Base-by-base conservation (phyloP, 768 basidiomycete species). In the Crassisporium funariophilum region DNA sequence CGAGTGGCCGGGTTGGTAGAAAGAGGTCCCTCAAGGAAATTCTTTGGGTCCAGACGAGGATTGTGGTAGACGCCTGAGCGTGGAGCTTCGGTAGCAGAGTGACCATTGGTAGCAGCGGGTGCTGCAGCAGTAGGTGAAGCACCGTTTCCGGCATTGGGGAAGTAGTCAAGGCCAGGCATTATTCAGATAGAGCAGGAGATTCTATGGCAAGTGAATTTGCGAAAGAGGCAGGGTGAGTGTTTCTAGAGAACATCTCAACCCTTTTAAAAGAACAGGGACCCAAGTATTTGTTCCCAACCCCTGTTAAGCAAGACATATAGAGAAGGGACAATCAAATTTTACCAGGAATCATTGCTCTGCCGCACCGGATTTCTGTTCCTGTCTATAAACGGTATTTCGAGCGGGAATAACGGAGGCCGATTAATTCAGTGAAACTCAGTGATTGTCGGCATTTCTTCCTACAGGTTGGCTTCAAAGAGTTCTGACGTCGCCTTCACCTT, bases 1-100 rank as follows among this genome's bases (percentile, higher is more conserved):
- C 87, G 78, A 0, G 86, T 90, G 5, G 85, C 76, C 13, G 87
- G 77, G 57, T 88, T 83, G 47, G 66, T 59, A 1, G 87, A 88
- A 5, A 89, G 67, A 3, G 85, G 83, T 1, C 86, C 86, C 5
- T 86, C 77, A 35, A 84, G 60, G 63, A 74, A 88, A 61, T 86
- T 84, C 58, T 75, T 74, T 19, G 85, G 82, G 62, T 86, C 82
- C 12, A 88, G 66, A 22, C 85, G 84, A 37, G 85, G 44, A 58
- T 88, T 89, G 62, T 82, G 79, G 64, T 87, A 88, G 2, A 46
- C 51, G n/a, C 45, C 47, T 5, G 54, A 33, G 22, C 29, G 25
- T 4, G 45, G 39, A 9, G 35, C 39, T 35, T 46, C 40, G 5
- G 44, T 27, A 10, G 24, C 41, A 9, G 38, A 39, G 4, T 36